Percentiles rank a stretch among this genome's conserved stretches.
Conservation (phyloP, 352 stramenopile genomes). For the Globisporangium ultimum region DNA sequence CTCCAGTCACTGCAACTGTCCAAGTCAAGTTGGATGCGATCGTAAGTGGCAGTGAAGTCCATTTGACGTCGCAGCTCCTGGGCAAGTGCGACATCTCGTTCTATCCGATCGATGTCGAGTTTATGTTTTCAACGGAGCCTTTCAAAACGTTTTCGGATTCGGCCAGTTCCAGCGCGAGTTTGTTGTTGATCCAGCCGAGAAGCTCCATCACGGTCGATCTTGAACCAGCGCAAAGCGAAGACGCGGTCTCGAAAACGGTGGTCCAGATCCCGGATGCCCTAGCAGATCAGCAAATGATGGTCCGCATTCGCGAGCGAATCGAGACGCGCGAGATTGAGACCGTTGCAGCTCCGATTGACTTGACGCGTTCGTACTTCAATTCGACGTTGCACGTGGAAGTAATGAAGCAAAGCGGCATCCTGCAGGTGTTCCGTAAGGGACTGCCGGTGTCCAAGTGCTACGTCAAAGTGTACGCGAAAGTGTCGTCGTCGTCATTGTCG, state of each 20-base stretch:
- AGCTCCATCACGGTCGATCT: constrained; percentile 30
- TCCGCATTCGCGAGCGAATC: constrained; percentile 32
- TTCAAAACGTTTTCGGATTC: constrained; percentile 47
- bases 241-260: constrained; percentile 10
- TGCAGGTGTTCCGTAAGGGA: constrained; percentile 46
- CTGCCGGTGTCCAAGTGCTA: constrained; percentile 47
- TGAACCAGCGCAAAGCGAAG: constrained; percentile 1
- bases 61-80: constrained; percentile 28
- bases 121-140: constrained; percentile 62
- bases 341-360: constrained; percentile 26
- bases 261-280: constrained; percentile 31
- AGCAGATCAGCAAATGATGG: constrained; percentile 37
- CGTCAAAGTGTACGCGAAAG: constrained; percentile 66
- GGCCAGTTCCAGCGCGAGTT: constrained; percentile 27
- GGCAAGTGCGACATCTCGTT: constrained; percentile 41
- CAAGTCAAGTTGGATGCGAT: constrained; percentile 26
- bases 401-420: constrained; percentile 40
- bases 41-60: constrained; percentile 22
- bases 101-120: constrained; percentile 64
- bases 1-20: not conserved
- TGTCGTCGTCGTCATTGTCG: constrained; percentile 3
- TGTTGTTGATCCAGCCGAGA: constrained; percentile 46
- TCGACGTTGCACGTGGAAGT: constrained; percentile 39
- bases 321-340: constrained; percentile 22
- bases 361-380: constrained; percentile 50